These are phyloP conservation scores for Pseudogymnoascus sp. DNA, from an alignment of 2,329 filamentous ascomycete genomes.

Conservation along the genomic window DNA sequence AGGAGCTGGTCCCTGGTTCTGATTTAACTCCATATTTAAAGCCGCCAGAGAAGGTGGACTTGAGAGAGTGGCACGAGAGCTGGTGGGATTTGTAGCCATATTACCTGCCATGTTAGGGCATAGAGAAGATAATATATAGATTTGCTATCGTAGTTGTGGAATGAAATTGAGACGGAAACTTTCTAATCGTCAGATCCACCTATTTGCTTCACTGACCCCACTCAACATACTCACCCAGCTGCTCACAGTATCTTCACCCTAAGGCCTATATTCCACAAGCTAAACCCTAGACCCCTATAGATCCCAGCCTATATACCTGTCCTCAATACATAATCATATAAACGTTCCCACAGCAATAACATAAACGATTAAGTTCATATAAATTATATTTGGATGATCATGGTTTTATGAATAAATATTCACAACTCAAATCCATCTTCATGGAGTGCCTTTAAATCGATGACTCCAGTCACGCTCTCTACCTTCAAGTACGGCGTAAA, in stretches of 20 bases:
- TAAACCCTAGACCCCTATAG: too few species aligned
- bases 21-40: conserved; percentile 61
- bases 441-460: conserved; percentile 54
- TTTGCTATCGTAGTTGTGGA: neutral
- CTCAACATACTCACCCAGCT: too few species aligned
- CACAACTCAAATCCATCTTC: conserved; percentile 51
- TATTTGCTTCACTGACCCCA: neutral
- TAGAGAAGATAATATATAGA: neutral
- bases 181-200: neutral
- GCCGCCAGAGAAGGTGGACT: conserved; percentile 48
- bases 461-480: conserved; percentile 37
- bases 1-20: conserved; percentile 47
- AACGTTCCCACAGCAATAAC: too few species aligned
- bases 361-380: neutral
- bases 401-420: neutral
- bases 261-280: too few species aligned
- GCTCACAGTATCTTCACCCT: too few species aligned
- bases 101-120: neutral
- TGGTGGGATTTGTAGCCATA: conserved; percentile 48
- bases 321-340: too few species aligned
- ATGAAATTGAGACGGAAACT: neutral
- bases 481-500: conserved; percentile 53
- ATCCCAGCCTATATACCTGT: too few species aligned
- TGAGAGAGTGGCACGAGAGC: conserved; percentile 58
- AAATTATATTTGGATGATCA: neutral